Conservation (phyloP, 805 yeast genomes). For the Starmerella asiatica region DNA sequence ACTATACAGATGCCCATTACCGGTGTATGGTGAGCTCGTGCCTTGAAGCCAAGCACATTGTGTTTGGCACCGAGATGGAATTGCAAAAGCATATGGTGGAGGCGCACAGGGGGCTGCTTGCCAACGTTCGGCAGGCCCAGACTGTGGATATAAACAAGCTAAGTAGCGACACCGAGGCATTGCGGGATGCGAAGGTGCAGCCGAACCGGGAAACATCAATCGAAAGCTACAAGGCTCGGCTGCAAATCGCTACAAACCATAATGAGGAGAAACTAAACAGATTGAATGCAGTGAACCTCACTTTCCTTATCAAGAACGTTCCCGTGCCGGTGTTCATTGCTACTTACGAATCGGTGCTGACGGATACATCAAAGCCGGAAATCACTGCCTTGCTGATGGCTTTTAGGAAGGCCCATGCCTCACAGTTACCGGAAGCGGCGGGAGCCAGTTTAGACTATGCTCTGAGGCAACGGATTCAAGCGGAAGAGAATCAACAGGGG, state of each 20-base stretch:
- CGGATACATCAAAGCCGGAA: constrained; percentile 6
- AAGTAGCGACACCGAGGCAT: background rate
- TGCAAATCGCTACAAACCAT: constrained; percentile 25
- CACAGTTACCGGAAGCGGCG: background rate
- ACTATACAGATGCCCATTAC: constrained; percentile 61
- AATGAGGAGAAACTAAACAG: constrained; percentile 22
- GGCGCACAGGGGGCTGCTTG: constrained; percentile 56
- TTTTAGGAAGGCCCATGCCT: constrained; percentile 8
- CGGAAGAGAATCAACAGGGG: constrained; percentile 4
- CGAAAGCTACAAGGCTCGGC: constrained; percentile 18
- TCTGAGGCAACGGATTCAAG: constrained; percentile 5
- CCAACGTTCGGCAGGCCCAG: constrained; percentile 26
- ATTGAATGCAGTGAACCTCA: constrained; percentile 16
- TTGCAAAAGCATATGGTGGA: constrained; percentile 75
- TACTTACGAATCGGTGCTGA: constrained; percentile 18
- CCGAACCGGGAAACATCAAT: background rate
- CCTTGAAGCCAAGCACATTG: constrained; percentile 81
- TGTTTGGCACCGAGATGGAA: constrained; percentile 74
- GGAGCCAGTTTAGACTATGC: constrained; percentile 3
- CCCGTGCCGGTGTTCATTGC: constrained; percentile 18
- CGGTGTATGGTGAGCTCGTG: constrained; percentile 67
- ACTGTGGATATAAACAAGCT: constrained; percentile 2
- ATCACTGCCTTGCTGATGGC: constrained; percentile 18
- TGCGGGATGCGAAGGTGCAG: background rate
- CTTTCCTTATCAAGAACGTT: constrained; percentile 16